Conservation (phyloP, 805 yeast genomes). For the Yarrowia sp. region DNA sequence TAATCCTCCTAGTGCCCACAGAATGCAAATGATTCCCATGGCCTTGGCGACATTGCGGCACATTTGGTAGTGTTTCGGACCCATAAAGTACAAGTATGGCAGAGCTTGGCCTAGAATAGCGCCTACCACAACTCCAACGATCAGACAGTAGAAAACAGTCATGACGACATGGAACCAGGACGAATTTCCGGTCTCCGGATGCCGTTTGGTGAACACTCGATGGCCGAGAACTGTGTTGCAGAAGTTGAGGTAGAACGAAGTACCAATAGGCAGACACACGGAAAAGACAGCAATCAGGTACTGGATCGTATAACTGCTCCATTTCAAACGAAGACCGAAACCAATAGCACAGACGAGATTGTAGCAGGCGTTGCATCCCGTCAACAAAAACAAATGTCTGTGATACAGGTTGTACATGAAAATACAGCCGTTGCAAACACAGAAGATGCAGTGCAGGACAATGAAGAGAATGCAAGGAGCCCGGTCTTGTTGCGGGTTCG, state of each 20-base stretch:
- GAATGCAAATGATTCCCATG: conserved; percentile 55
- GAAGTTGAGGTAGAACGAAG: conserved; percentile 64
- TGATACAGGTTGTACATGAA: conserved; percentile 58
- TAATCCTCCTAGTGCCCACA: conserved; percentile 64
- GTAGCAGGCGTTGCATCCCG: conserved; percentile 8
- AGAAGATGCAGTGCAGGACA: conserved; percentile 59
- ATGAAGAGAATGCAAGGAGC: conserved; percentile 68
- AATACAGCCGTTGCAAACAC: conserved; percentile 56
- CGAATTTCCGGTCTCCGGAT: conserved; percentile 70
- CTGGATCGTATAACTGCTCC: conserved; percentile 61
- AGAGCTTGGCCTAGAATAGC: conserved; percentile 71
- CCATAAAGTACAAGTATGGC: conserved; percentile 65
- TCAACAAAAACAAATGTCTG: conserved; percentile 48
- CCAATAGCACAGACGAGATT: conserved; percentile 57
- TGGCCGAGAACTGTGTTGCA: conserved; percentile 71
- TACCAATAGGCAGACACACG: conserved; percentile 62
- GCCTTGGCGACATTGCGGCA: conserved; percentile 64
- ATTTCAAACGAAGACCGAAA: conserved; percentile 61
- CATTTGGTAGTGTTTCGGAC: conserved; percentile 55
- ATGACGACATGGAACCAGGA: conserved; percentile 58
- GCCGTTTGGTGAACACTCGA: conserved; percentile 77
- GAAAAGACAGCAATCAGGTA: conserved; percentile 63
- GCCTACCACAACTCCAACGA: conserved; percentile 65
- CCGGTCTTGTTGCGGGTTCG: conserved; percentile 55
- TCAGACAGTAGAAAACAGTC: conserved; percentile 60